Conservation (phyloP, 306 rosid genomes). For the Quercus alba region DNA sequence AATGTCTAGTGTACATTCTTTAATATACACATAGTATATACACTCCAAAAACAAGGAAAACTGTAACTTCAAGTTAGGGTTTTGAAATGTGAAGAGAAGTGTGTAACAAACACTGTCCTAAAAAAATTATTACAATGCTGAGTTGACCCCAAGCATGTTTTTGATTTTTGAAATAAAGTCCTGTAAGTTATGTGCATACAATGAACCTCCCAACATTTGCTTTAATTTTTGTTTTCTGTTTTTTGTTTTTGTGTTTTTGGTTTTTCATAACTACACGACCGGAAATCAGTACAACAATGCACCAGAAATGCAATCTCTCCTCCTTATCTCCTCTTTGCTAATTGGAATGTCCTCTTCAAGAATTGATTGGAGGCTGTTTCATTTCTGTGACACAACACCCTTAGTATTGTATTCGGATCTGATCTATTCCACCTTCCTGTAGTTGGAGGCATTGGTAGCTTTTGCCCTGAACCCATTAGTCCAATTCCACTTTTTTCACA, state of each 20-base stretch:
- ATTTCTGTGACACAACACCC: conserved; percentile 83
- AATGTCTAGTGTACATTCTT: no score
- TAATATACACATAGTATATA: no score
- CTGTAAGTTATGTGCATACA: conserved; percentile 3
- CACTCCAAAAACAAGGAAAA: no score
- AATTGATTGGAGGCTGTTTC: conserved; percentile 67
- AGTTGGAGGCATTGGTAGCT: conserved; percentile 86
- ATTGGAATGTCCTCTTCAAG: conserved; percentile 81
- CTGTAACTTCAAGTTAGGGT: no score
- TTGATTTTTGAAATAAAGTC: neutral
- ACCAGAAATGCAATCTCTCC: neutral
- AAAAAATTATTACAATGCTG: neutral
- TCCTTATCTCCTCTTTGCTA: conserved; percentile 69
- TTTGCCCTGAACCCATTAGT: conserved; percentile 51
- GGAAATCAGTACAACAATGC: conserved; percentile 8
- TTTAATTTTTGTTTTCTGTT: neutral
- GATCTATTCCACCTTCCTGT: conserved; percentile 85
- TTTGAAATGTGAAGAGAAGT: no score
- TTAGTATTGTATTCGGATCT: conserved; percentile 84
- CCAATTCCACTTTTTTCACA: conserved; percentile 79
- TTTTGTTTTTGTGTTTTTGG: neutral
- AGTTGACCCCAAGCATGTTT: neutral
- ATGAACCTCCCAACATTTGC: neutral
- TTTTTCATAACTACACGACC: neutral
- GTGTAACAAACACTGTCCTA: no score